These are phyloP conservation scores for Wickerhamomyces tratensis DNA, from an alignment of 805 yeast genomes.

Conservation along the genomic window DNA sequence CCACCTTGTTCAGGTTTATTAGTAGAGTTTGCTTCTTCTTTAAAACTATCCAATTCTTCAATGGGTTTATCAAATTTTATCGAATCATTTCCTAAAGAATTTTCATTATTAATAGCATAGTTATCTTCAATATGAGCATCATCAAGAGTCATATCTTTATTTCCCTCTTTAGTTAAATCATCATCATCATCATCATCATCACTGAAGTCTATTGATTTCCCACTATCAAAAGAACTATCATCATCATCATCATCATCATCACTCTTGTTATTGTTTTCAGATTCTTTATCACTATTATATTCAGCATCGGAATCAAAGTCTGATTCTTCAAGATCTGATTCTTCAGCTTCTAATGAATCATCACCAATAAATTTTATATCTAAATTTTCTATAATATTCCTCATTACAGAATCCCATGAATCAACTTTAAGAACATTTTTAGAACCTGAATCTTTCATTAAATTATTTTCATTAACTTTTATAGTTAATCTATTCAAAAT, in stretches of 20 bases:
- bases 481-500: slow-evolving; percentile 9
- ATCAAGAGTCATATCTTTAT: too few species aligned
- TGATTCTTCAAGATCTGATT: background rate
- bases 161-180: too few species aligned
- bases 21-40: background rate
- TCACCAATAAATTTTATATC: slow-evolving; percentile 5
- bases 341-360: too few species aligned
- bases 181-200: too few species aligned
- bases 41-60: too few species aligned
- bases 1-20: background rate
- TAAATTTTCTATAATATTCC: slow-evolving; percentile 9
- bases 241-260: background rate
- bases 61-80: too few species aligned
- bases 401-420: slow-evolving; percentile 18
- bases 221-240: background rate
- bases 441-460: background rate
- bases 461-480: slow-evolving; percentile 1
- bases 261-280: background rate
- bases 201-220: too few species aligned
- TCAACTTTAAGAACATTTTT: slow-evolving; percentile 2
- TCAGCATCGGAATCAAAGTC: slow-evolving; percentile 11
- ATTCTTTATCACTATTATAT: background rate
- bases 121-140: too few species aligned
- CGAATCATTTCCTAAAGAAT: too few species aligned
- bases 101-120: too few species aligned